Conservation (phyloP, 2,329 filamentous ascomycete genomes). For the Xylariaceae sp. region DNA sequence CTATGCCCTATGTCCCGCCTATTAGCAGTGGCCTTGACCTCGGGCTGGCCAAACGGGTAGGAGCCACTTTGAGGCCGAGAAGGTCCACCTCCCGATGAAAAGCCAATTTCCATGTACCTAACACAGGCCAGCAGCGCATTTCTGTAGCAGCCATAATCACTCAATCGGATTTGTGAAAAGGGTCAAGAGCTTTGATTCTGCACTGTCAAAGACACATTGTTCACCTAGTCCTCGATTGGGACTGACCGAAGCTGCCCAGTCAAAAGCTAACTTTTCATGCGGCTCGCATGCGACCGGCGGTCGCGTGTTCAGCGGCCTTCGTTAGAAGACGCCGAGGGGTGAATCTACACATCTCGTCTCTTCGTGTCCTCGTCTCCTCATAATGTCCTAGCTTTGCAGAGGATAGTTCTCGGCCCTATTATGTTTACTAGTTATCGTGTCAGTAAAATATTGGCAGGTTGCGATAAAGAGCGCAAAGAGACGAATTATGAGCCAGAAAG, state of each 20-base stretch:
- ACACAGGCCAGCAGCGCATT: too few species aligned
- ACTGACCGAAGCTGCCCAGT: too few species aligned
- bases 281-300: not conserved
- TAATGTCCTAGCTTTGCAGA: not conserved
- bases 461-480: not conserved
- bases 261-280: not conserved
- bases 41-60: not conserved
- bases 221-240: not conserved
- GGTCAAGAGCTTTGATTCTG: not conserved
- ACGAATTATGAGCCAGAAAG: not conserved
- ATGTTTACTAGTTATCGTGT: not conserved
- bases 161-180: not conserved
- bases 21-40: not conserved
- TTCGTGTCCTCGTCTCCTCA: not conserved
- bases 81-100: not conserved
- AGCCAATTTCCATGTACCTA: not conserved
- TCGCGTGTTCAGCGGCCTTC: not conserved
- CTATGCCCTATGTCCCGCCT: not conserved
- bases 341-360: not conserved
- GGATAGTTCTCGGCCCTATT: not conserved
- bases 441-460: not conserved
- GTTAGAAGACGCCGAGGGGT: not conserved
- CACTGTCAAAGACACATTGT: not conserved
- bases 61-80: too few species aligned
- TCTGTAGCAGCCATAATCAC: not conserved